These are phyloP conservation scores for Apiotrichum sp. DNA, from an alignment of 1,284 basidiomycete genomes.

Conservation along the genomic window DNA sequence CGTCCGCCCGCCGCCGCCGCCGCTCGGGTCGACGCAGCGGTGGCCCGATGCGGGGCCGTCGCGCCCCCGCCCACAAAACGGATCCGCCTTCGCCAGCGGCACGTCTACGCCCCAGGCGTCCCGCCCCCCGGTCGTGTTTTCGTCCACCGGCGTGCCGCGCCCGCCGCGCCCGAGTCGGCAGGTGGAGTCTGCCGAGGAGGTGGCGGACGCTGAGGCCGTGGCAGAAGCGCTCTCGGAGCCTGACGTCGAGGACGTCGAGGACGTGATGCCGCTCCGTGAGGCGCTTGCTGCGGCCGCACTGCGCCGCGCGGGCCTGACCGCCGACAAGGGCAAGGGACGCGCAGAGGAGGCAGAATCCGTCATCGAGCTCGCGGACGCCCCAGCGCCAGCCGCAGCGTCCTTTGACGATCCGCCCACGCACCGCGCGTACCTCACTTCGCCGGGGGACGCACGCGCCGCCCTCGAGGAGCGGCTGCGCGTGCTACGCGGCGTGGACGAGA, in stretches of 20 bases:
- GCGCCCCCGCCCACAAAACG: background rate
- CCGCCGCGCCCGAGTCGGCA: background rate
- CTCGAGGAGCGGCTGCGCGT: conserved; percentile 74
- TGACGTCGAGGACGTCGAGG: conserved; percentile 41
- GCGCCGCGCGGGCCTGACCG: background rate
- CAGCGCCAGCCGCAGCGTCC: background rate
- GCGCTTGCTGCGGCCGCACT: conserved; percentile 11
- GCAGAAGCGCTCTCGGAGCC: conserved; percentile 31
- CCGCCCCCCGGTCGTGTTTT: conserved; percentile 34
- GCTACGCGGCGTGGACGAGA: conserved; percentile 64
- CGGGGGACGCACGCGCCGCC: conserved; percentile 48
- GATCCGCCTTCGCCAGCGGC: conserved; percentile 15
- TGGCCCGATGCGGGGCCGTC: conserved; percentile 1
- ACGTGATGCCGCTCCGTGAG: conserved; percentile 10
- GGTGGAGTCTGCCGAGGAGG: background rate
- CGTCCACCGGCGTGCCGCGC: conserved; percentile 13
- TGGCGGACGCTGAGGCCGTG: background rate
- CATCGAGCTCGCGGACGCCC: too few relatives aligned
- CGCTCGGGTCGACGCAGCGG: conserved; percentile 30
- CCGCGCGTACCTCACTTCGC: conserved; percentile 10
- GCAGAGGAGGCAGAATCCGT: background rate
- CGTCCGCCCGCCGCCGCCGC: conserved; percentile 8
- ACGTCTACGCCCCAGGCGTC: conserved; percentile 34
- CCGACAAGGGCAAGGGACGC: conserved; percentile 10
- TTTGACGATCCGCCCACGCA: conserved; percentile 11